These are phyloP conservation scores for Boletus patriciae DNA, from an alignment of 768 basidiomycete species.

Conservation along the genomic window DNA sequence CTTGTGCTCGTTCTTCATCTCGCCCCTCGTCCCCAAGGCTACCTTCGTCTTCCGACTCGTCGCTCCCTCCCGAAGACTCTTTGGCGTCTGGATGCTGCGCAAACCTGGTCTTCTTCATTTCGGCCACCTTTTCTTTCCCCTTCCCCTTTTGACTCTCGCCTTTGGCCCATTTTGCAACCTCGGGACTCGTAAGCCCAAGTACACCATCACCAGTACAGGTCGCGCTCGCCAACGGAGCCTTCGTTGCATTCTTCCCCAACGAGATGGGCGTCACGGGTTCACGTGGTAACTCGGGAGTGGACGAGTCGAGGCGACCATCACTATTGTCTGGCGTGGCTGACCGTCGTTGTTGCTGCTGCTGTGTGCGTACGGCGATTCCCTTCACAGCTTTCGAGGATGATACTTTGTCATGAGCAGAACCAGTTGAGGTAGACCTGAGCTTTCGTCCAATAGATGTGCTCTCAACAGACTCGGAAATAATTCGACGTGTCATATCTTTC, in stretches of 20 bases:
- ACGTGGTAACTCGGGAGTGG: conserved; percentile 34
- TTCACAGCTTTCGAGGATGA: conserved; percentile 8
- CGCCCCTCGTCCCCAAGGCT: conserved; percentile 3
- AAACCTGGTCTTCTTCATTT: conserved; percentile 50
- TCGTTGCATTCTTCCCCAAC: conserved; percentile 22
- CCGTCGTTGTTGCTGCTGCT: conserved; percentile 9
- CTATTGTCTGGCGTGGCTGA: conserved; percentile 15
- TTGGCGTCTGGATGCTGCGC: conserved; percentile 26
- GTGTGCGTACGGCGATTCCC: background rate
- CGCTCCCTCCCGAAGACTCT: conserved; percentile 24
- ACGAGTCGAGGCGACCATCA: conserved; percentile 18
- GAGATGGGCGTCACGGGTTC: conserved; percentile 36
- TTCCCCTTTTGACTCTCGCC: conserved; percentile 38
- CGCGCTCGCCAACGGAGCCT: conserved; percentile 3
- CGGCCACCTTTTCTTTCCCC: conserved; percentile 23
- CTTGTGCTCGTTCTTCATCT: conserved; percentile 32
- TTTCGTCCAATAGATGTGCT: conserved; percentile 8
- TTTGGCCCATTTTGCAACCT: conserved; percentile 52
- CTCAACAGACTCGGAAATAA: conserved; percentile 20
- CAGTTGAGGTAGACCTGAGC: background rate
- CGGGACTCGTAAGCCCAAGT: conserved; percentile 52
- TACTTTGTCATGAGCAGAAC: conserved; percentile 1
- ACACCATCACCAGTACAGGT: conserved; percentile 27
- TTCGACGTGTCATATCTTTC: conserved; percentile 13
- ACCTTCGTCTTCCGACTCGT: conserved; percentile 10